A percentile compares a stretch with the other conserved stretches of the same genome.
Conservation (phyloP, 306 rosid species). For the Castanea sativa region DNA sequence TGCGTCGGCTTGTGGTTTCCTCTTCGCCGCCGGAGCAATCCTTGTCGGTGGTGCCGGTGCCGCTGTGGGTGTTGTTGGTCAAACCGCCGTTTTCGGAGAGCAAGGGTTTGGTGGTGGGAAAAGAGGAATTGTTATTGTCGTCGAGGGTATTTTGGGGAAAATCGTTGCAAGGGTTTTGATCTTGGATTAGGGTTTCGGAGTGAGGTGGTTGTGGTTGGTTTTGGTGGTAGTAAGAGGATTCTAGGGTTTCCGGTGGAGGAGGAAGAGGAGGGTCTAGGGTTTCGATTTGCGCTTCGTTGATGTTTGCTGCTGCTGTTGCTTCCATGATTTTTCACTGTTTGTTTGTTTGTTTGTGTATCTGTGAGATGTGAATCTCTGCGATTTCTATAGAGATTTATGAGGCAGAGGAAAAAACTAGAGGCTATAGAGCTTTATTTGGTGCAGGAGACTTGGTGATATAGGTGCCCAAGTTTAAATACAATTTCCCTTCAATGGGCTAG, state of each 20-base stretch:
- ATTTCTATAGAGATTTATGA: too few species aligned
- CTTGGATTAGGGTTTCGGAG: not conserved
- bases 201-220: not conserved
- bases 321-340: too few species aligned
- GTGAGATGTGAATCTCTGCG: too few species aligned
- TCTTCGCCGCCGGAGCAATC: conserved; percentile 93
- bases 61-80: conserved; percentile 62
- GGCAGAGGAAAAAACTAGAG: too few species aligned
- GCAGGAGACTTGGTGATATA: too few species aligned
- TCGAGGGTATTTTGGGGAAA: not conserved
- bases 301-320: conserved; percentile 19
- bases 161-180: conserved; percentile 3
- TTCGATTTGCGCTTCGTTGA: conserved; percentile 20
- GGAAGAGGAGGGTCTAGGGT: conserved; percentile 25
- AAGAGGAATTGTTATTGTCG: not conserved
- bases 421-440: too few species aligned
- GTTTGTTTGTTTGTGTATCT: too few species aligned
- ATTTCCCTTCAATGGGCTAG: too few species aligned
- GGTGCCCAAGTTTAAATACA: too few species aligned
- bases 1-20: conserved; percentile 78
- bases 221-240: conserved; percentile 18
- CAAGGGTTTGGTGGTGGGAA: conserved; percentile 39
- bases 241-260: conserved; percentile 25
- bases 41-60: conserved; percentile 53
- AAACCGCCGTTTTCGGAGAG: conserved; percentile 75